phyloP scores from a whole-genome alignment of 768 basidiomycete species.

The Collybia mongolica region DNA sequence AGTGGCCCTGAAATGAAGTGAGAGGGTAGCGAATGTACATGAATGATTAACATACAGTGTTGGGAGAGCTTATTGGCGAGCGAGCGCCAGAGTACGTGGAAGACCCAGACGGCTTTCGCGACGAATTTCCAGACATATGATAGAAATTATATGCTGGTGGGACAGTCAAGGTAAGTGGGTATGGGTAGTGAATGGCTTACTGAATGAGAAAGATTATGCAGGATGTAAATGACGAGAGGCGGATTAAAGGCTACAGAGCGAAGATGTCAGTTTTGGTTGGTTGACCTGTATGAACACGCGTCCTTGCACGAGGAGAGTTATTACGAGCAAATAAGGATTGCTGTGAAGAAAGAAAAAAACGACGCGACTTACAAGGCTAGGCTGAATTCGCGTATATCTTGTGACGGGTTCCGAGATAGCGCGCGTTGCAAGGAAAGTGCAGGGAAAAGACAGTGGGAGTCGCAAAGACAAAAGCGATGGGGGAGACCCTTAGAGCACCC shows the following conservation, averaged over 20 bases:
- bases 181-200: neutral
- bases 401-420: neutral
- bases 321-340: constrained; percentile 16
- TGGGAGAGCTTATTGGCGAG: constrained; percentile 62
- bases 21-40: neutral
- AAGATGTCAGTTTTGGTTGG: constrained; percentile 16
- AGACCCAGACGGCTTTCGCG: constrained; percentile 69
- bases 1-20: constrained; percentile 27
- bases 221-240: constrained; percentile 8
- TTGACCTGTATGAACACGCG: constrained; percentile 15
- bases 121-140: constrained; percentile 41
- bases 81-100: constrained; percentile 63
- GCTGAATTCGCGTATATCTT: no score
- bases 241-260: constrained; percentile 10
- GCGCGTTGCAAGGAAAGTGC: constrained; percentile 1
- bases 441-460: constrained; percentile 1
- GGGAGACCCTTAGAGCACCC: neutral
- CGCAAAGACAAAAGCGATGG: neutral
- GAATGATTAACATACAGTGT: constrained; percentile 41
- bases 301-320: constrained; percentile 16
- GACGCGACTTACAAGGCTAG: constrained; percentile 22
- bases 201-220: constrained; percentile 12
- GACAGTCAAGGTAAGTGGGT: neutral
- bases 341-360: constrained; percentile 27
- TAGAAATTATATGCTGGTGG: constrained; percentile 16